Conservation (phyloP, 1,284 basidiomycete species). For the Lentinula novae-zelandiae region DNA sequence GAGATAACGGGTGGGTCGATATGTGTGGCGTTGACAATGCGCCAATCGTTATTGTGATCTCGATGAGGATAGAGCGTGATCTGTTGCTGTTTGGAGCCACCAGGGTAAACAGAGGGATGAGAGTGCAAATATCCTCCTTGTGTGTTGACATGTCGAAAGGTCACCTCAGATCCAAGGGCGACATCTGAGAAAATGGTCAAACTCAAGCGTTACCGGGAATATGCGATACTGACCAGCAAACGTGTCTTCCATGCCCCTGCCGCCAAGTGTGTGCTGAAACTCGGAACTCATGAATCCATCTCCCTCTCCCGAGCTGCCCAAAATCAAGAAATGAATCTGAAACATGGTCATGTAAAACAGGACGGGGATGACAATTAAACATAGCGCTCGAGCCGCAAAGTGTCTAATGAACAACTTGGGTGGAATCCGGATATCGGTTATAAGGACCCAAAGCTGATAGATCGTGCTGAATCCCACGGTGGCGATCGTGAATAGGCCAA, state of each 20-base stretch:
- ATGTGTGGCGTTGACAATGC: constrained; percentile 68
- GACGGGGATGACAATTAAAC: constrained; percentile 82
- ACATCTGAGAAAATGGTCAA: constrained; percentile 54
- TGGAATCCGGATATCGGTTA: constrained; percentile 84
- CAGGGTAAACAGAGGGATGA: constrained; percentile 86
- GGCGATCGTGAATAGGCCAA: constrained; percentile 98
- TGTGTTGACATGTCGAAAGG: constrained; percentile 90
- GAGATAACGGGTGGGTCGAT: constrained; percentile 55
- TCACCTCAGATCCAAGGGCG: constrained; percentile 79
- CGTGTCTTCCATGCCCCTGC: constrained; percentile 89
- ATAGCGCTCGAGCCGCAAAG: constrained; percentile 85
- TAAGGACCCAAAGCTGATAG: constrained; percentile 84
- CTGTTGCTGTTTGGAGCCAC: constrained; percentile 92
- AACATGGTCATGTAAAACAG: constrained; percentile 96
- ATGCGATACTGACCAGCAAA: constrained; percentile 64
- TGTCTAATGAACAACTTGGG: constrained; percentile 77
- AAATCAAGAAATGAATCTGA: constrained; percentile 88
- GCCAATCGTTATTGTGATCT: constrained; percentile 91
- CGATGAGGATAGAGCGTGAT: constrained; percentile 96
- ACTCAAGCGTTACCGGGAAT: not conserved
- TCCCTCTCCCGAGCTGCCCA: constrained; percentile 90
- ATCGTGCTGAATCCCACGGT: constrained; percentile 87
- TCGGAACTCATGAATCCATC: constrained; percentile 99
- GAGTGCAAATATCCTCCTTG: constrained; percentile 99
- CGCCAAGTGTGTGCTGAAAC: constrained; percentile 95